Percentiles rank a stretch among this genome's conserved stretches.
These are phyloP conservation scores for Arxiozyma slooffiae DNA, from an alignment of 1,139 yeast species.

Conservation along the genomic window DNA sequence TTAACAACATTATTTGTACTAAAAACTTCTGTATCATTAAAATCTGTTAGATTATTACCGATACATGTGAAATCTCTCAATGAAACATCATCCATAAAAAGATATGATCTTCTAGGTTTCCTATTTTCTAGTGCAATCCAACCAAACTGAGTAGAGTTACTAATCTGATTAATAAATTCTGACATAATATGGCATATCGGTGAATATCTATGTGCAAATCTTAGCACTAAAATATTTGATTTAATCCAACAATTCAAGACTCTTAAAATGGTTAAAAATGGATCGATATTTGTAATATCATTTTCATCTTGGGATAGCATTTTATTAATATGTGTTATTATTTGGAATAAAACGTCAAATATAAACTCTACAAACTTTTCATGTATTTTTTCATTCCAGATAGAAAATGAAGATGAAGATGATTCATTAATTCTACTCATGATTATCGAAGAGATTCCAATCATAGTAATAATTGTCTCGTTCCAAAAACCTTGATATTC, in stretches of 20 bases:
- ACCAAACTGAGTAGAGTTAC: slow-evolving; percentile 4
- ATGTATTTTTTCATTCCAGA: not conserved
- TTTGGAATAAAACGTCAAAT: not conserved
- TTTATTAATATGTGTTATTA: not conserved
- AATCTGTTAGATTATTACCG: slow-evolving; percentile 43
- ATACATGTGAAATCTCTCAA: slow-evolving; percentile 4
- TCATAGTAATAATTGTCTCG: not conserved
- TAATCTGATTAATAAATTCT: slow-evolving; percentile 26
- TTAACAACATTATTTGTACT: slow-evolving; percentile 23
- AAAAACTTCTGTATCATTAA: slow-evolving; percentile 40
- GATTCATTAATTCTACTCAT: not conserved
- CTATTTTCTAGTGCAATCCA: not conserved
- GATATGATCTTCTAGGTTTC: slow-evolving; percentile 27
- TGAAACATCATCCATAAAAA: slow-evolving; percentile 6
- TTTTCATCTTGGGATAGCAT: not conserved
- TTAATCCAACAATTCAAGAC: slow-evolving; percentile 45
- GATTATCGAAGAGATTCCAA: not conserved
- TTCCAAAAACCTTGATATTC: not conserved
- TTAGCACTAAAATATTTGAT: slow-evolving; percentile 35
- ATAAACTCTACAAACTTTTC: not conserved
- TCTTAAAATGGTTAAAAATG: slow-evolving; percentile 31
- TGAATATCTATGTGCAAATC: slow-evolving; percentile 31
- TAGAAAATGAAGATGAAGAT: not conserved
- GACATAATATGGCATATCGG: slow-evolving; percentile 31
- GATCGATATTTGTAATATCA: not conserved